phyloP scores from a whole-genome alignment of 75 land plant genomes.

The Sequoiadendron giganteum region DNA sequence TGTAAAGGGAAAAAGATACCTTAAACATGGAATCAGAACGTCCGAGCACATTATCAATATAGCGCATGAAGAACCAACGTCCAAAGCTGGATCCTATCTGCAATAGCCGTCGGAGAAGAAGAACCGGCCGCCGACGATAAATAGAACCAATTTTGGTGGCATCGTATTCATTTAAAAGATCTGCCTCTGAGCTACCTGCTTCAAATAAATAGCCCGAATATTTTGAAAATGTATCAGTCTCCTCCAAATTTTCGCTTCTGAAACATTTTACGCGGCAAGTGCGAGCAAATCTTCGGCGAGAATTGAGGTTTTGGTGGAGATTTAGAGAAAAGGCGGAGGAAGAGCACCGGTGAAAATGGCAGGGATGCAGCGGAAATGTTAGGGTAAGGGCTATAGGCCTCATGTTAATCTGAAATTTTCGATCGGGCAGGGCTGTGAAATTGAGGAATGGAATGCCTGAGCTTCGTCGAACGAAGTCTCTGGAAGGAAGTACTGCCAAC shows the following conservation, averaged over 20 bases:
- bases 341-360: neutral
- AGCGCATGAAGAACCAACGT: constrained; percentile 65
- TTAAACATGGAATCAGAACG: constrained; percentile 79
- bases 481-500: neutral
- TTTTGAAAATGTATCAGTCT: constrained; percentile 64
- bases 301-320: neutral
- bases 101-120: constrained; percentile 60
- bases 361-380: neutral
- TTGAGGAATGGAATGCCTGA: neutral
- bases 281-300: neutral
- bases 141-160: constrained; percentile 37
- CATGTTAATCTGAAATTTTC: neutral
- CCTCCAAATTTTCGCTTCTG: constrained; percentile 9
- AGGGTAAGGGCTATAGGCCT: neutral
- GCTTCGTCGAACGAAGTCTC: neutral
- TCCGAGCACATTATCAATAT: constrained; percentile 47
- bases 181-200: constrained; percentile 53
- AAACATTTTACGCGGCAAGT: neutral
- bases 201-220: constrained; percentile 87
- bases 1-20: constrained; percentile 30
- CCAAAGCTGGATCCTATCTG: constrained; percentile 73
- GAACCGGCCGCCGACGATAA: constrained; percentile 55
- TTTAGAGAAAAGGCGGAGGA: neutral
- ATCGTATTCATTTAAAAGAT: constrained; percentile 57
- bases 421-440: neutral